These are phyloP conservation scores for Neoscytalidium dimidiatum DNA, from an alignment of 2,329 filamentous ascomycete genomes.

Conservation along the genomic window DNA sequence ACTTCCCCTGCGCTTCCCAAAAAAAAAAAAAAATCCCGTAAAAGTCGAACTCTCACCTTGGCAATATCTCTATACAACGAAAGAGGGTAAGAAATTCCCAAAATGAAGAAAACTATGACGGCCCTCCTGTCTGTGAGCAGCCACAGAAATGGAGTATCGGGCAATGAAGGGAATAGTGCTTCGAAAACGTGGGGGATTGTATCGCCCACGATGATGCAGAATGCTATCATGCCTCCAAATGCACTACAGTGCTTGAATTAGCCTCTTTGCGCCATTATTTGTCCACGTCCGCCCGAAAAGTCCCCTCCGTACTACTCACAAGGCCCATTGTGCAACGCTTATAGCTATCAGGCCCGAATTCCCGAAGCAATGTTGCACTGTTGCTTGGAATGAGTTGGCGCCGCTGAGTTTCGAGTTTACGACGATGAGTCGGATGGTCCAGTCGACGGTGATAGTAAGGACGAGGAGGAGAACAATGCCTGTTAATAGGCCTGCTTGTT, in stretches of 20 bases:
- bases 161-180: conserved; percentile 77
- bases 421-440: conserved; percentile 96
- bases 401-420: conserved; percentile 97
- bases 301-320: conserved; percentile 55
- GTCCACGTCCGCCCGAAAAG: background rate
- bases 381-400: conserved; percentile 90
- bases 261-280: background rate
- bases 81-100: conserved; percentile 86
- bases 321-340: conserved; percentile 90
- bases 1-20: no score
- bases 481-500: conserved; percentile 82
- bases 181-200: conserved; percentile 88
- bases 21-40: background rate
- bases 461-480: conserved; percentile 76
- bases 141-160: conserved; percentile 73
- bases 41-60: conserved; percentile 63
- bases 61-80: conserved; percentile 95
- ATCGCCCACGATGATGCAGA: conserved; percentile 96
- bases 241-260: conserved; percentile 52
- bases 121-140: conserved; percentile 78
- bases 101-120: conserved; percentile 83
- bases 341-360: conserved; percentile 86
- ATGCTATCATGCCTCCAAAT: conserved; percentile 98
- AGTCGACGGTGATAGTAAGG: conserved; percentile 86
- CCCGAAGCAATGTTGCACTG: conserved; percentile 94